Conservation (phyloP, 202 grass and related monocot genomes). For the Schoenoplectus tabernaemontani region DNA sequence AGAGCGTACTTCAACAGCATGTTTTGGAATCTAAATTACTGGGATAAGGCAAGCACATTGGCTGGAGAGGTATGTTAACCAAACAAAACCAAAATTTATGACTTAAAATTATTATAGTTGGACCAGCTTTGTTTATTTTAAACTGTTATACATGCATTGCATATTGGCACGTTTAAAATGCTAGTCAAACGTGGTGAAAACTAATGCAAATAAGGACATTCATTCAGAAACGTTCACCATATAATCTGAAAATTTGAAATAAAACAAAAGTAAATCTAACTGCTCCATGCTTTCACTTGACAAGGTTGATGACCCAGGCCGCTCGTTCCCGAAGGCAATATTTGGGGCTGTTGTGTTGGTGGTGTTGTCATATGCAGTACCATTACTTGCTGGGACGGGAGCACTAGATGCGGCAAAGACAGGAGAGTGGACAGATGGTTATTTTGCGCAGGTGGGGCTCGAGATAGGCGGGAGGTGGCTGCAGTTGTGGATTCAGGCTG, state of each 20-base stretch:
- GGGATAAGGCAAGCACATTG: conserved; percentile 94
- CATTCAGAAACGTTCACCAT: not conserved
- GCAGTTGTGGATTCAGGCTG: conserved; percentile 73
- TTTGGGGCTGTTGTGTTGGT: conserved; percentile 65
- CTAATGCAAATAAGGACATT: not conserved
- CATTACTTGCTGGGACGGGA: conserved; percentile 66
- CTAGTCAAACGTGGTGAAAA: not conserved
- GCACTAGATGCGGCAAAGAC: conserved; percentile 46
- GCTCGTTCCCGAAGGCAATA: conserved; percentile 70
- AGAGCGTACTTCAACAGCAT: conserved; percentile 83
- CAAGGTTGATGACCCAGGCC: conserved; percentile 45
- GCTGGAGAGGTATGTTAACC: conserved; percentile 58
- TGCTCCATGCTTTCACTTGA: not conserved
- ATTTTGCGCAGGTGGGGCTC: conserved; percentile 65
- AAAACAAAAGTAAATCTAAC: not conserved
- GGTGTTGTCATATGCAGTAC: conserved; percentile 63
- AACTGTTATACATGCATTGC: not conserved
- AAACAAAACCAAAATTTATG: not conserved
- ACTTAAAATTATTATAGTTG: not conserved
- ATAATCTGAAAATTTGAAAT: not conserved
- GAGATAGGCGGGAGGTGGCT: conserved; percentile 73
- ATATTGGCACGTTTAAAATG: not conserved
- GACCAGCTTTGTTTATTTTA: not conserved
- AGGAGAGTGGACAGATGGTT: conserved; percentile 74
- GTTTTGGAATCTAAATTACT: conserved; percentile 99